These are phyloP conservation scores for Castanea mollissima DNA, from an alignment of 306 rosid species.

Conservation along the genomic window DNA sequence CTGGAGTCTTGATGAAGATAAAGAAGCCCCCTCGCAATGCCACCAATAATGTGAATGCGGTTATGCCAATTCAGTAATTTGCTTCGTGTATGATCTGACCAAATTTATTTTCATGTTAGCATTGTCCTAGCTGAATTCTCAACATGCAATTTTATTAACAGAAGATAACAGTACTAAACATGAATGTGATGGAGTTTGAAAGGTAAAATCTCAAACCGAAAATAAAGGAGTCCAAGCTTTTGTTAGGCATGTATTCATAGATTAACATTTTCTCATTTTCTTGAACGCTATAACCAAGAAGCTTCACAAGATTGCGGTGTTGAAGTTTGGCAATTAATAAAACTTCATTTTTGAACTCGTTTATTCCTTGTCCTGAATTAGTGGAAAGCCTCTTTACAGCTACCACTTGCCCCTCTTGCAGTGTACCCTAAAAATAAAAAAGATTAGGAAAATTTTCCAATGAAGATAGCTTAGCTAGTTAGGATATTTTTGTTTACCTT, in stretches of 20 bases:
- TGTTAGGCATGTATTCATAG: slow-evolving; percentile 42
- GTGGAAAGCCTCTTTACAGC: slow-evolving; percentile 63
- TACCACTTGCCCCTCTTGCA: slow-evolving; percentile 40
- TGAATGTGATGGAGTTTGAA: background rate
- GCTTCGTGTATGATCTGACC: background rate
- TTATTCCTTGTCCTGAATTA: slow-evolving; percentile 49
- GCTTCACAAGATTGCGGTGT: slow-evolving; percentile 48
- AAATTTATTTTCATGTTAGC: background rate
- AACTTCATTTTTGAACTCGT: slow-evolving; percentile 25
- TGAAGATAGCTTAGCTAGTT: background rate
- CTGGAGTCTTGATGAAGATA: slow-evolving; percentile 34
- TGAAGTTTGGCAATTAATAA: slow-evolving; percentile 38
- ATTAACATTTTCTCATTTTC: slow-evolving; percentile 34
- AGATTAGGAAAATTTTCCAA: background rate
- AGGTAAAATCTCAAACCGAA: background rate
- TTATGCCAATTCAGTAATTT: slow-evolving; percentile 21
- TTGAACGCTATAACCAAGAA: slow-evolving; percentile 41
- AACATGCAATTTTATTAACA: no score
- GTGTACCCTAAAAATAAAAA: slow-evolving; percentile 39
- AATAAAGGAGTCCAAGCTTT: slow-evolving; percentile 31
- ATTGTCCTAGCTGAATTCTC: no score
- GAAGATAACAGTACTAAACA: background rate
- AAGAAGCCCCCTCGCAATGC: slow-evolving; percentile 25
- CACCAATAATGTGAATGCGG: slow-evolving; percentile 21
- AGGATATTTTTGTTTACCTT: slow-evolving; percentile 25